Base-by-base conservation (phyloP, 2,329 filamentous ascomycete genomes). In the Hypoxylon sp. region DNA sequence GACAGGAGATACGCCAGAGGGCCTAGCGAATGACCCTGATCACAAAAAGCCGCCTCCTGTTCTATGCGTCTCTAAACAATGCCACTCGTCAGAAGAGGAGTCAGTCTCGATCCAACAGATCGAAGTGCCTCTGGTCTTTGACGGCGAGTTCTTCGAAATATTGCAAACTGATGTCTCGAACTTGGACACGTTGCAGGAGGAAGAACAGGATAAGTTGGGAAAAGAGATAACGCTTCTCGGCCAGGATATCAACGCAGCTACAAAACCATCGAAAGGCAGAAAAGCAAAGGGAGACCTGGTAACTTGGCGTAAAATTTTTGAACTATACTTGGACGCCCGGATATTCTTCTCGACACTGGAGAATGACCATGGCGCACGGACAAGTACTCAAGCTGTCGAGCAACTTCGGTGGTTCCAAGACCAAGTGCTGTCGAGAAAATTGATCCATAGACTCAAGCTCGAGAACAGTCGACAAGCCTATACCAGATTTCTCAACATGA, bases 321-420 rank as follows among this genome's bases (percentile, higher is more conserved):
- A 94, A 66, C 81, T 95, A 0, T 97, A 97, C 75, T 81, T 94
- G 11, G 91, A 96, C 62, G 91, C 91, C 6, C 88, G 91, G 60
- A 85, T 97, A 31, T 97, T 97, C 81, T 96, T 96, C 78, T 93
- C 92, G 1, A 92, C 90, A 0, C 87, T 88, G 31, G 93, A 97
- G 78, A 81, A 81, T 33, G 90, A 93, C 70, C 89, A 91, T 63
- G 92, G 92, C 13, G 84, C 87, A 2, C 86, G 93, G 55, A 86
- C 87, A 55, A 91, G 90, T 70, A 82, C 84, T 3, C 86, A 87
- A 67, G 93, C 93, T 1, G 84, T 90, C 55, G 84, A 87, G 63
- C 88, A 92, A 72, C 84, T 96, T 5, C 83, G 90, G 67, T 89
- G 88, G 82, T 97, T 96, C 75, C 89, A 92, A 73, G 82, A 83